A percentile compares a stretch with the other conserved stretches of the same genome.
Conservation (phyloP, 768 basidiomycete genomes). For the Glaciozyma antarctica region DNA sequence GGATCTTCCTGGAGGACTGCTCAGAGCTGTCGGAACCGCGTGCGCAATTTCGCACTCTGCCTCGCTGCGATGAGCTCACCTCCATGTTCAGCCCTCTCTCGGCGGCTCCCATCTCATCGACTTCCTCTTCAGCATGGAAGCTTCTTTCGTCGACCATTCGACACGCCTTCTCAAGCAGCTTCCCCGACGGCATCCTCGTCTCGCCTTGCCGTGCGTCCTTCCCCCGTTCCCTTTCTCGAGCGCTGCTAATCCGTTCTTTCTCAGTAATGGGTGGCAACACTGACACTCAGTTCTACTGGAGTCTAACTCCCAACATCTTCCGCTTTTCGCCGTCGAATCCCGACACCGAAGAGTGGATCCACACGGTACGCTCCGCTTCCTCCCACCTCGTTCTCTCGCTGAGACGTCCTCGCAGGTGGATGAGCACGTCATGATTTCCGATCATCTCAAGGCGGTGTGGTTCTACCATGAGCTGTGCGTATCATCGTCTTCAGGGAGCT, state of each 20-base stretch:
- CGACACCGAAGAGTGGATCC: neutral
- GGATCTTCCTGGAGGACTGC: slow-evolving; percentile 35
- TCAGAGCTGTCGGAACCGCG: slow-evolving; percentile 21
- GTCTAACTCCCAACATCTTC: slow-evolving; percentile 38
- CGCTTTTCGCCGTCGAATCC: slow-evolving; percentile 37
- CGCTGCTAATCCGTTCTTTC: neutral
- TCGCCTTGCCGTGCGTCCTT: slow-evolving; percentile 29
- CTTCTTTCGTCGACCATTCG: slow-evolving; percentile 39
- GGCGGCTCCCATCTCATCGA: slow-evolving; percentile 10
- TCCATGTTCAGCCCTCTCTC: neutral
- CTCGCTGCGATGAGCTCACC: too few species aligned
- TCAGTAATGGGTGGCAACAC: slow-evolving; percentile 37
- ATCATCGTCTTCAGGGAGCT: neutral
- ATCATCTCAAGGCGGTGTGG: slow-evolving; percentile 38
- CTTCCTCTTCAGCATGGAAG: neutral
- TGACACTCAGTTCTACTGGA: slow-evolving; percentile 38
- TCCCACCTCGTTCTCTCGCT: neutral
- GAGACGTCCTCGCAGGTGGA: slow-evolving; percentile 37
- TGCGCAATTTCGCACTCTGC: neutral
- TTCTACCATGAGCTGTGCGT: neutral
- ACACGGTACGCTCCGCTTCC: neutral
- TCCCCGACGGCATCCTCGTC: slow-evolving; percentile 34
- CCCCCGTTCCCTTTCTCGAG: slow-evolving; percentile 28
- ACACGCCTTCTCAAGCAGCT: slow-evolving; percentile 36
- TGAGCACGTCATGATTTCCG: slow-evolving; percentile 37